These are phyloP conservation scores for Thalassiosira sp. DNA, from an alignment of 352 stramenopile genomes.

Conservation along the genomic window DNA sequence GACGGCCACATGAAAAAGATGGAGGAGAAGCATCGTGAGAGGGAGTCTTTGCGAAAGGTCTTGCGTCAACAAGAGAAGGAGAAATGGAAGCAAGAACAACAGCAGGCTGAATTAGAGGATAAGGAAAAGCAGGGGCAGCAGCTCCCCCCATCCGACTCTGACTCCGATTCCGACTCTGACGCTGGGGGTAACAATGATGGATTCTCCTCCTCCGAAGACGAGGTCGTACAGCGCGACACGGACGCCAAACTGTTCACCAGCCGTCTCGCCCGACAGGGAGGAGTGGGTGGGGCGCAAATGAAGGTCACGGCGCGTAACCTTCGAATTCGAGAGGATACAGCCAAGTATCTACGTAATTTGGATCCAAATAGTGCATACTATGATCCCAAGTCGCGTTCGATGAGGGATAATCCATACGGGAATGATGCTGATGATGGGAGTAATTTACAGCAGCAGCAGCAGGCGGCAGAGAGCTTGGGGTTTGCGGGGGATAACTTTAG, in stretches of 20 bases:
- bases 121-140: constrained; percentile 69
- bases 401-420: constrained; percentile 93
- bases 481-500: constrained; percentile 97
- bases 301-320: constrained; percentile 98
- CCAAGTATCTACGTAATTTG: constrained; percentile 98
- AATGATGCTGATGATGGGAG: constrained; percentile 26
- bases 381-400: constrained; percentile 97
- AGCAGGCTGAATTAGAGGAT: constrained; percentile 82
- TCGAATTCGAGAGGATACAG: constrained; percentile 98
- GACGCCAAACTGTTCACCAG: constrained; percentile 92
- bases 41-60: constrained; percentile 76
- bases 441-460: constrained; percentile 87
- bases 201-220: constrained; percentile 83
- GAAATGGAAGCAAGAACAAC: constrained; percentile 83
- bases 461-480: constrained; percentile 90
- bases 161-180: constrained; percentile 78
- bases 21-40: constrained; percentile 72
- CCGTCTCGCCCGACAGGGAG: constrained; percentile 92
- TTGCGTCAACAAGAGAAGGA: constrained; percentile 86
- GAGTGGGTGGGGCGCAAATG: constrained; percentile 97
- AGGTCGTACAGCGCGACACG: constrained; percentile 89
- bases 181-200: constrained; percentile 87
- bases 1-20: constrained; percentile 72
- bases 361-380: constrained; percentile 98
- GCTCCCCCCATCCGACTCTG: constrained; percentile 11